A percentile compares a stretch with the other conserved stretches of the same genome.
Conservation (phyloP, 2,329 filamentous ascomycete species). For the Aspergillus sp. region DNA sequence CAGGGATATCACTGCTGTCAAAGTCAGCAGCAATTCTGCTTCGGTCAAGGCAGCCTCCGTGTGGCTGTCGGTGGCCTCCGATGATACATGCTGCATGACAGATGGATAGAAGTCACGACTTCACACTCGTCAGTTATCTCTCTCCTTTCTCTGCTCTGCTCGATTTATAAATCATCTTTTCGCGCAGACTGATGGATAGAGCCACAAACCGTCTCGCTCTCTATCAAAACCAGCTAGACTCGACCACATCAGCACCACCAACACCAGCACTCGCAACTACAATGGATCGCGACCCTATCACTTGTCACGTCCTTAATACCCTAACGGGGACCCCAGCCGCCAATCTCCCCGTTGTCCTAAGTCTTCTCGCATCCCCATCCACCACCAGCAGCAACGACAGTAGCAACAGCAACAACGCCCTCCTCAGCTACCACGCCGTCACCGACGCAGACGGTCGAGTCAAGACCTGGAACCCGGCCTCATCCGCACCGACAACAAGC, state of each 20-base stretch:
- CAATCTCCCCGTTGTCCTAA: slow-evolving; percentile 42
- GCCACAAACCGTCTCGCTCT: slow-evolving; percentile 26
- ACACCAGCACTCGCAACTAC: slow-evolving; percentile 6
- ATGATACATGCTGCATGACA: slow-evolving; percentile 12
- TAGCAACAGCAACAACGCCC: slow-evolving; percentile 14
- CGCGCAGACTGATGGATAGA: slow-evolving; percentile 15
- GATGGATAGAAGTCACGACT: slow-evolving; percentile 13
- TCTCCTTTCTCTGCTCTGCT: neutral
- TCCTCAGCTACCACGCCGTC: slow-evolving; percentile 28
- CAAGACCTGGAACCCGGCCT: slow-evolving; percentile 31
- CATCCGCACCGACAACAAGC: slow-evolving; percentile 13
- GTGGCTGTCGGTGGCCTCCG: slow-evolving; percentile 29
- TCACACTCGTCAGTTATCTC: neutral
- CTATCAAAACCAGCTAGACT: slow-evolving; percentile 25
- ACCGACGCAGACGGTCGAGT: slow-evolving; percentile 42
- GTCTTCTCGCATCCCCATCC: slow-evolving; percentile 49
- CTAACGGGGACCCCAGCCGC: slow-evolving; percentile 38
- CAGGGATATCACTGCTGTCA: no score
- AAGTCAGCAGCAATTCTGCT: slow-evolving; percentile 1
- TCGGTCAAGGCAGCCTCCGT: slow-evolving; percentile 18
- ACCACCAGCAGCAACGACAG: slow-evolving; percentile 11
- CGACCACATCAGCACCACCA: slow-evolving; percentile 7
- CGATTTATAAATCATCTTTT: neutral
- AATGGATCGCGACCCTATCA: slow-evolving; percentile 40
- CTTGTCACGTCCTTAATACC: slow-evolving; percentile 45